Conservation (phyloP, 306 rosid species). For the Castanea crenata region DNA sequence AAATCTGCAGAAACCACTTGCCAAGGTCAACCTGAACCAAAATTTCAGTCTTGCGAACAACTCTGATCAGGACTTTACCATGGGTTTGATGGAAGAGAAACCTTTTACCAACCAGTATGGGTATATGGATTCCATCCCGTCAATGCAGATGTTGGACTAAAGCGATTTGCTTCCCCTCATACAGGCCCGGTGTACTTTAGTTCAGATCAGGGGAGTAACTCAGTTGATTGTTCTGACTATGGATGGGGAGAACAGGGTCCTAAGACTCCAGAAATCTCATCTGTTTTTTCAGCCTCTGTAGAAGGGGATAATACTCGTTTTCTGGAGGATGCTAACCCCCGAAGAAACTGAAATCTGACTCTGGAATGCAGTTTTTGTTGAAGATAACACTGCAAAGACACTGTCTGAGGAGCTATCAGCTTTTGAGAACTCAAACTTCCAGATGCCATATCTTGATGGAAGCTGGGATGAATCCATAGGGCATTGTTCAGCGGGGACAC, state of each 20-base stretch:
- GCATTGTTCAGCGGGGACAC: conserved; percentile 45
- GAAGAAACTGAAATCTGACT: conserved; percentile 39
- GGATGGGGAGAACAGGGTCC: conserved; percentile 69
- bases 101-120: conserved; percentile 52
- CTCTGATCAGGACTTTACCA: conserved; percentile 41
- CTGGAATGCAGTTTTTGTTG: conserved; percentile 30
- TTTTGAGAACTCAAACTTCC: conserved; percentile 67
- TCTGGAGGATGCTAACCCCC: conserved; percentile 45
- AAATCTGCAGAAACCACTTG: conserved; percentile 31
- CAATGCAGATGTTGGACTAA: conserved; percentile 31
- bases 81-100: conserved; percentile 69
- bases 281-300: conserved; percentile 53
- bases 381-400: conserved; percentile 41
- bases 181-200: conserved; percentile 42
- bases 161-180: conserved; percentile 33
- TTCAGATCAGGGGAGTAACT: conserved; percentile 84
- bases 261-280: conserved; percentile 80
- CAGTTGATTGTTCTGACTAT: conserved; percentile 68
- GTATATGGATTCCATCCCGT: conserved; percentile 33
- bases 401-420: conserved; percentile 74
- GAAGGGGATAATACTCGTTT: conserved; percentile 48
- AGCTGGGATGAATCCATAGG: conserved; percentile 68
- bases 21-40: conserved; percentile 41
- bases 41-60: conserved; percentile 32
- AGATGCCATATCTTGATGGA: conserved; percentile 58